Percentiles rank a stretch among this genome's conserved stretches.
These are phyloP conservation scores for Bruguiera parviflora DNA, from an alignment of 345 rosid species.

Conservation along the genomic window DNA sequence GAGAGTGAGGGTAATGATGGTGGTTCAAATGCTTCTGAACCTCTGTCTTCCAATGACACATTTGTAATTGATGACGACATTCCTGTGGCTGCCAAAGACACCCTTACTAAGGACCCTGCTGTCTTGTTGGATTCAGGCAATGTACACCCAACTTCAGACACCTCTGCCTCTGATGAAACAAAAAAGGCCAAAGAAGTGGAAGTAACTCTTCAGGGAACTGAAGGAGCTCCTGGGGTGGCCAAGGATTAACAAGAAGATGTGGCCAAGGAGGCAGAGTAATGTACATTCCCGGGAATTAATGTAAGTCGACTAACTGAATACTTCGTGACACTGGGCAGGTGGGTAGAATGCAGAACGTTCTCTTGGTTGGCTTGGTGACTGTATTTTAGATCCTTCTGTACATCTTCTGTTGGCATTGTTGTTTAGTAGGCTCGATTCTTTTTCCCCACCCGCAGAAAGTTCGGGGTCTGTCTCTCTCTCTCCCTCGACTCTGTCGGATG, in stretches of 20 bases:
- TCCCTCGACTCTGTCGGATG: not conserved
- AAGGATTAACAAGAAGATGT: conserved; percentile 16
- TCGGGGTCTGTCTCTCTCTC: not conserved
- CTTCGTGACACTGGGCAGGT: not conserved
- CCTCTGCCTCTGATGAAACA: conserved; percentile 12
- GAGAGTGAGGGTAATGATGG: conserved; percentile 33
- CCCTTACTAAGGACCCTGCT: conserved; percentile 7
- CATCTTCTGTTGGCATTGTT: conserved; percentile 15
- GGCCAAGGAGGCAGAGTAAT: conserved; percentile 17
- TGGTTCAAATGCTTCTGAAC: conserved; percentile 13
- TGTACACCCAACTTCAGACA: conserved; percentile 18
- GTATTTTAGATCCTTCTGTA: conserved; percentile 16
- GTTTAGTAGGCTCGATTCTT: conserved; percentile 15
- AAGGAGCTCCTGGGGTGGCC: conserved; percentile 15
- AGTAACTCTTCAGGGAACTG: conserved; percentile 1
- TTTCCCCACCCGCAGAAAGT: conserved; percentile 9
- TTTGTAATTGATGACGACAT: not conserved
- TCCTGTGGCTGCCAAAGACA: not conserved
- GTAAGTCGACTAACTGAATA: conserved; percentile 6
- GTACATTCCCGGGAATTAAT: conserved; percentile 1
- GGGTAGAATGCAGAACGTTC: conserved; percentile 8
- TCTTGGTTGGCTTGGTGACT: conserved; percentile 15
- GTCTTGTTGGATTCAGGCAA: conserved; percentile 17
- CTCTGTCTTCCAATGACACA: conserved; percentile 20
- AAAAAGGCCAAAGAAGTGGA: conserved; percentile 12